phyloP scores from a whole-genome alignment of 2,329 filamentous ascomycete genomes.

The Cercospora beticola region DNA sequence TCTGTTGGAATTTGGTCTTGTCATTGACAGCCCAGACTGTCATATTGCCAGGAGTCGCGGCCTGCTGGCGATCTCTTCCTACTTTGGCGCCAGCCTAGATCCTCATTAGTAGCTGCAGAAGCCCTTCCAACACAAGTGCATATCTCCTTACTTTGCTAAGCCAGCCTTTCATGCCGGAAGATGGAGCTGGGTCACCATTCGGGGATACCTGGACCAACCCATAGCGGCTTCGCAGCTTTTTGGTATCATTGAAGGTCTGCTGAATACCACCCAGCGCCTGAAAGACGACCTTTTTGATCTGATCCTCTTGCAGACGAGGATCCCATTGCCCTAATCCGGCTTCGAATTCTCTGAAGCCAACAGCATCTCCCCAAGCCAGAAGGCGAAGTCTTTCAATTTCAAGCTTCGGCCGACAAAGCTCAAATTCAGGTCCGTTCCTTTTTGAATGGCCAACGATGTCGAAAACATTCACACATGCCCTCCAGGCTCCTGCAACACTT shows the following conservation, averaged over 20 bases:
- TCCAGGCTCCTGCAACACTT: background rate
- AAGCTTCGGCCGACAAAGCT: background rate
- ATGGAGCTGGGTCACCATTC: background rate
- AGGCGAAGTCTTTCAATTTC: background rate
- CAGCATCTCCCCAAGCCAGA: background rate
- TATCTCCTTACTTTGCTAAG: background rate
- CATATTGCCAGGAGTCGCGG: background rate
- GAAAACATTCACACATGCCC: background rate
- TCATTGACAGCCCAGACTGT: background rate
- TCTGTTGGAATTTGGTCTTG: background rate
- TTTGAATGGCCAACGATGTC: background rate
- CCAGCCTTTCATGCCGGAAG: background rate
- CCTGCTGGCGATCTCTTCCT: background rate
- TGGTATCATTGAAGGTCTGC: background rate
- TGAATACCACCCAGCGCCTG: background rate
- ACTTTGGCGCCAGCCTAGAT: background rate
- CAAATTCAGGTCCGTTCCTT: background rate
- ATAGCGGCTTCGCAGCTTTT: background rate
- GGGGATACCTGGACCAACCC: background rate
- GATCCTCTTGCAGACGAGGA: background rate
- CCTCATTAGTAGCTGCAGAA: background rate
- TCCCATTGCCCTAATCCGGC: background rate
- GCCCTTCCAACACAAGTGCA: background rate
- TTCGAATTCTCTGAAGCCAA: background rate
- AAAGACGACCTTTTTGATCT: background rate